These are phyloP conservation scores for Beauveria medogensis DNA, from an alignment of 2,329 filamentous ascomycete genomes.

Conservation along the genomic window DNA sequence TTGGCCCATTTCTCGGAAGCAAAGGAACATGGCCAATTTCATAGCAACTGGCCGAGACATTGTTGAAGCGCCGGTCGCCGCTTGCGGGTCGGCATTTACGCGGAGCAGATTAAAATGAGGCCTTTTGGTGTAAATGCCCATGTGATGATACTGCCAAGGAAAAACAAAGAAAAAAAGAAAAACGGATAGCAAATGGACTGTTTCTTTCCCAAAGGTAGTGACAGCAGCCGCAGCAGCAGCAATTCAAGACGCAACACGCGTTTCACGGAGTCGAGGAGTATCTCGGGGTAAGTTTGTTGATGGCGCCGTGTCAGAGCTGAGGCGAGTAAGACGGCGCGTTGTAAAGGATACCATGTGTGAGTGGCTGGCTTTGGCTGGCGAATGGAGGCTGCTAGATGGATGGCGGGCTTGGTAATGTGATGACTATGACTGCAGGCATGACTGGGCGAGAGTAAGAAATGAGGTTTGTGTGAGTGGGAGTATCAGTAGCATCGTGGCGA, in stretches of 20 bases:
- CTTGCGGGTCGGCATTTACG: no score
- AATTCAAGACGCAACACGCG: conserved; percentile 1
- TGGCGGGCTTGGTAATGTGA: background rate
- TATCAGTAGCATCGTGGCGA: background rate
- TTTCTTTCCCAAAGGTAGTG: background rate
- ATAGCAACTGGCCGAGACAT: background rate
- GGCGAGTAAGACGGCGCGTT: background rate
- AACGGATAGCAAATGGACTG: no score
- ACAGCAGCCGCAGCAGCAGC: background rate
- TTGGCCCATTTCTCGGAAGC: no score
- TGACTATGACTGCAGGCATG: background rate
- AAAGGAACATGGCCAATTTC: no score
- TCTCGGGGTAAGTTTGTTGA: background rate
- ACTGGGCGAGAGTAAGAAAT: background rate
- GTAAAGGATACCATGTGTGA: background rate
- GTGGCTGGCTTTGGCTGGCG: background rate
- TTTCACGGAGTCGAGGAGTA: conserved; percentile 2
- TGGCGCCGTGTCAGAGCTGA: background rate
- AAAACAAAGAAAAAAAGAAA: no score
- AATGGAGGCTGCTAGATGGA: background rate
- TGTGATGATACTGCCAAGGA: no score
- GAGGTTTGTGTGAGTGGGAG: background rate
- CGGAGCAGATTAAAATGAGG: background rate
- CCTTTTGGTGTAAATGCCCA: background rate
- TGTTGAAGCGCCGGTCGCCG: background rate